These are phyloP conservation scores for Termitomyces bulborhizus DNA, from an alignment of 768 basidiomycete genomes.

Conservation along the genomic window DNA sequence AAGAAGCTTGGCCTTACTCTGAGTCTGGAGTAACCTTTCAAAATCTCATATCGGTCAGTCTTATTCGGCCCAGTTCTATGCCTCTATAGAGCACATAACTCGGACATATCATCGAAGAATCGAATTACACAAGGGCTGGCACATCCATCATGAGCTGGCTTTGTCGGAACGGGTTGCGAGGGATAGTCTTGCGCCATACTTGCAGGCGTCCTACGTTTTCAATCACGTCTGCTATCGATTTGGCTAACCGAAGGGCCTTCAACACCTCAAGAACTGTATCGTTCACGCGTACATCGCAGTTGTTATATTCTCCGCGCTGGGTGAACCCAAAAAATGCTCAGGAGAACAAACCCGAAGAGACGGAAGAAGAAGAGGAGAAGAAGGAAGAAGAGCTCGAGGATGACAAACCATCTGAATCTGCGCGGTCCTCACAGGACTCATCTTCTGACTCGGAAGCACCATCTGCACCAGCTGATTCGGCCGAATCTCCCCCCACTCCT, in stretches of 20 bases:
- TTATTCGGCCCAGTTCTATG: neutral
- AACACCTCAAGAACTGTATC: conserved; percentile 4
- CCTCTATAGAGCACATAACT: neutral
- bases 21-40: neutral
- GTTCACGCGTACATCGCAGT: conserved; percentile 8
- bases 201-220: conserved; percentile 10
- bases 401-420: conserved; percentile 12
- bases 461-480: conserved; percentile 15
- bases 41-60: neutral
- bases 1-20: too few species aligned
- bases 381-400: conserved; percentile 6
- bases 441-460: conserved; percentile 13
- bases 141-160: conserved; percentile 16
- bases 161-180: conserved; percentile 12
- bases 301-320: conserved; percentile 16
- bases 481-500: conserved; percentile 13
- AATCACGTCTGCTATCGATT: neutral
- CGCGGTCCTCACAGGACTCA: conserved; percentile 11
- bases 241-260: conserved; percentile 3
- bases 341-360: conserved; percentile 9
- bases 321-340: conserved; percentile 17
- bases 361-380: conserved; percentile 8
- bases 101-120: neutral
- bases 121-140: neutral
- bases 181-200: conserved; percentile 8